Evolutionary conservation across 2,329 filamentous ascomycete genomes (phyloP).

Genomic region (Lecanicillium sp.): DNA sequence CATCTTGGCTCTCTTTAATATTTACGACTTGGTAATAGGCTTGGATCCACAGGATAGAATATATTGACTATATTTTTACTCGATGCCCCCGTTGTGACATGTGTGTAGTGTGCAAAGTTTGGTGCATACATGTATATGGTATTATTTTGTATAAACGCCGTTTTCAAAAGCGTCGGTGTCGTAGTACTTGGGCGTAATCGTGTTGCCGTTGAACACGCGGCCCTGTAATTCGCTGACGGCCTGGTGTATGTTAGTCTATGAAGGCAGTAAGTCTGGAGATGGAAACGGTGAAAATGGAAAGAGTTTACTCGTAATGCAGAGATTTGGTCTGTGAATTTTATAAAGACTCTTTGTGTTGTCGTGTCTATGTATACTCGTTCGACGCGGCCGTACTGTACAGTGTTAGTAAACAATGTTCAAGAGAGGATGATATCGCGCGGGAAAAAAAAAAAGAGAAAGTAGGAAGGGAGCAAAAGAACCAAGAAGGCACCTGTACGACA

Average conservation of each 20-base stretch:
- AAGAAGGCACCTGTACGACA: too few relatives aligned
- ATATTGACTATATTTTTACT: too few relatives aligned
- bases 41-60: too few relatives aligned
- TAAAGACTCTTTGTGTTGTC: constrained; percentile 66
- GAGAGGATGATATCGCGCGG: not conserved
- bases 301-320: constrained; percentile 72
- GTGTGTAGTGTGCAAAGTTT: not conserved
- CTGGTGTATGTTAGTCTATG: constrained; percentile 36
- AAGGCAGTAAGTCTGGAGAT: too few relatives aligned
- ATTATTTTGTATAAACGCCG: constrained; percentile 42
- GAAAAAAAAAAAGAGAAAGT: constrained; percentile 10
- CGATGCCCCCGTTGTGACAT: not conserved
- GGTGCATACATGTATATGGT: not conserved
- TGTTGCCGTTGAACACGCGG: constrained; percentile 80
- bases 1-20: too few relatives aligned
- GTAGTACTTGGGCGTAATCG: constrained; percentile 76
- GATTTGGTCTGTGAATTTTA: constrained; percentile 83
- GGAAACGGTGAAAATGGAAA: not conserved
- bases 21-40: too few relatives aligned
- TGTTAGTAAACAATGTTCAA: not conserved
- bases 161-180: constrained; percentile 75
- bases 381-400: constrained; percentile 67
- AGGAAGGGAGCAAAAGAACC: too few relatives aligned
- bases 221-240: constrained; percentile 88
- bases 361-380: constrained; percentile 73